Conservation (phyloP, 768 basidiomycete genomes). For the Mycena pura region DNA sequence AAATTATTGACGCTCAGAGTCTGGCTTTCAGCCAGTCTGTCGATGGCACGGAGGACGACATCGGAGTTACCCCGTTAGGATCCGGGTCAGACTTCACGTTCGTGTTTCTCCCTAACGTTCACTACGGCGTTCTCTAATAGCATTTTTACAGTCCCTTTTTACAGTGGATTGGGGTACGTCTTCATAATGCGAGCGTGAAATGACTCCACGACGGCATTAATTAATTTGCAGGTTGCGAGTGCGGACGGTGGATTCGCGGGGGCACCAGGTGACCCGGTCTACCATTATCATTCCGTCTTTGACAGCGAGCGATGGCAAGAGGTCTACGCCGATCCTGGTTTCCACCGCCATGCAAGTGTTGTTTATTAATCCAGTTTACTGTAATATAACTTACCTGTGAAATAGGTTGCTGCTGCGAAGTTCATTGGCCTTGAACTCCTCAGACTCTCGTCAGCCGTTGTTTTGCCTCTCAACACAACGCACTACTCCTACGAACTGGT, state of each 20-base stretch:
- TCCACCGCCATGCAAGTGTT: slow-evolving; percentile 65
- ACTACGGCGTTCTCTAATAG: slow-evolving; percentile 48
- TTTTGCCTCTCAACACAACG: slow-evolving; percentile 73
- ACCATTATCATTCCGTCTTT: slow-evolving; percentile 82
- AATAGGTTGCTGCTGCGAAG: slow-evolving; percentile 63
- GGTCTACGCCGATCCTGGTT: slow-evolving; percentile 76
- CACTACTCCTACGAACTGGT: slow-evolving; percentile 65
- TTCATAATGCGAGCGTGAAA: not conserved
- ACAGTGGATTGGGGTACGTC: slow-evolving; percentile 29
- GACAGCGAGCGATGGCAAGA: slow-evolving; percentile 79
- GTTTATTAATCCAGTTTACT: not conserved
- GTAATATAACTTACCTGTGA: not conserved
- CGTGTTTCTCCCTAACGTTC: slow-evolving; percentile 51
- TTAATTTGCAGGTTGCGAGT: slow-evolving; percentile 47
- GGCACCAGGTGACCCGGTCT: slow-evolving; percentile 62
- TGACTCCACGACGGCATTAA: no score
- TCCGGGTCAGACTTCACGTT: slow-evolving; percentile 79
- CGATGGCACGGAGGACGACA: slow-evolving; percentile 7
- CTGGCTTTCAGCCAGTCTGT: slow-evolving; percentile 24
- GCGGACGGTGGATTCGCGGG: slow-evolving; percentile 48
- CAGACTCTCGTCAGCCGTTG: slow-evolving; percentile 58
- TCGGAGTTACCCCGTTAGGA: slow-evolving; percentile 58
- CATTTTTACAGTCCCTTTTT: slow-evolving; percentile 29
- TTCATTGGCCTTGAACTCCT: slow-evolving; percentile 61
- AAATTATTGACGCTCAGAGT: slow-evolving; percentile 35